These are phyloP conservation scores for Nakazawaea siamensis DNA, from an alignment of 805 yeast species.

Conservation along the genomic window DNA sequence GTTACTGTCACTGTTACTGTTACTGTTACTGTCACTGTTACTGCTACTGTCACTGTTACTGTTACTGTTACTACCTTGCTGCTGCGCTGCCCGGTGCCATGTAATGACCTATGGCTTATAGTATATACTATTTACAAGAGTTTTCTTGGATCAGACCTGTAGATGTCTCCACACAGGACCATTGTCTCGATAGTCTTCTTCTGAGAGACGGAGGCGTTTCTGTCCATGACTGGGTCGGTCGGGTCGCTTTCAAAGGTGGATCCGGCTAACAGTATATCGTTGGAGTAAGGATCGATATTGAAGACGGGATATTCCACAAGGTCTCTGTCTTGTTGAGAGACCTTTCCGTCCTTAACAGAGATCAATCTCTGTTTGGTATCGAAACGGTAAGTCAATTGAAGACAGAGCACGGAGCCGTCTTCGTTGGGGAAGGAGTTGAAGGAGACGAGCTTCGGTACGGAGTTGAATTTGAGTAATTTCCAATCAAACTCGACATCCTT, in stretches of 20 bases:
- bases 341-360: conserved; percentile 33
- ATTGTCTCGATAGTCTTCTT: conserved; percentile 19
- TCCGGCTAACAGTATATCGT: conserved; percentile 54
- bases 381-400: conserved; percentile 54
- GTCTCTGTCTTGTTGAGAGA: conserved; percentile 33
- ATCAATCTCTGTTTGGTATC: conserved; percentile 54
- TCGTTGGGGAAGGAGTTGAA: conserved; percentile 47
- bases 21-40: no score
- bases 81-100: neutral
- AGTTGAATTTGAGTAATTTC: conserved; percentile 66
- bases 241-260: conserved; percentile 55
- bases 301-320: conserved; percentile 55
- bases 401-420: conserved; percentile 26
- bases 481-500: conserved; percentile 54
- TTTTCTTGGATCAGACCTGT: conserved; percentile 25
- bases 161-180: conserved; percentile 27
- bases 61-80: no score
- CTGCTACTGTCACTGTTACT: no score
- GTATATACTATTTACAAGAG: neutral
- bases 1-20: no score
- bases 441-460: conserved; percentile 63
- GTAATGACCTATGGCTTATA: no score
- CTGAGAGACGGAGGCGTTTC: conserved; percentile 18
- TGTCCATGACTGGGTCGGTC: conserved; percentile 23
- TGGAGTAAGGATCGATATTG: conserved; percentile 51